Evolutionary conservation across 2,329 filamentous ascomycete species (phyloP).

Genomic region (Zymoseptoria ardabiliae): DNA sequence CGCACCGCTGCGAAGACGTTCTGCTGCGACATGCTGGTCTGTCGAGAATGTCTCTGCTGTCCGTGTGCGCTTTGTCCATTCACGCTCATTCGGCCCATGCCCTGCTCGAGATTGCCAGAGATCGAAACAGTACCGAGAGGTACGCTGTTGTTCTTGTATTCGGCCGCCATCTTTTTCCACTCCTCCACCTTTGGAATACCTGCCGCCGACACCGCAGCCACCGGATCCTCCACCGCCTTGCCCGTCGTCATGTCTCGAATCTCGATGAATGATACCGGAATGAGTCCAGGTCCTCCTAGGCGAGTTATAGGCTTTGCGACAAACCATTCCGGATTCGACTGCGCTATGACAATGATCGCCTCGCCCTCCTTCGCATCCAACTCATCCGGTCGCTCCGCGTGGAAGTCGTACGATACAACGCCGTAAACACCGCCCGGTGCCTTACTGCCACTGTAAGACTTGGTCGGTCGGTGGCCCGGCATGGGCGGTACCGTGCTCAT

Average conservation of each 20-base stretch:
- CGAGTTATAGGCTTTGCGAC: slow-evolving; percentile 98
- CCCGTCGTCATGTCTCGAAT: slow-evolving; percentile 90
- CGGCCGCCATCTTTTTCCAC: slow-evolving; percentile 99
- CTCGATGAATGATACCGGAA: slow-evolving; percentile 94
- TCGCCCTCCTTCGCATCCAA: slow-evolving; percentile 91
- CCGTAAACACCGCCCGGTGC: slow-evolving; percentile 76
- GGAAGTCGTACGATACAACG: slow-evolving; percentile 94
- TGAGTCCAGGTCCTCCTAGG: slow-evolving; percentile 88
- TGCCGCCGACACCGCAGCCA: slow-evolving; percentile 77
- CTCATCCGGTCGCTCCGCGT: slow-evolving; percentile 91
- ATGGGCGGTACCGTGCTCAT: slow-evolving; percentile 25
- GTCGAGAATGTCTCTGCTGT: slow-evolving; percentile 25
- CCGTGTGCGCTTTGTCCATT: slow-evolving; percentile 37
- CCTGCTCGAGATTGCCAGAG: slow-evolving; percentile 38
- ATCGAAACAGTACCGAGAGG: slow-evolving; percentile 73
- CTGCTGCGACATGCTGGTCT: slow-evolving; percentile 31
- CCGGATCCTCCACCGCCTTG: slow-evolving; percentile 69
- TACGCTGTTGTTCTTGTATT: slow-evolving; percentile 99
- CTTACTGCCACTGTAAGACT: slow-evolving; percentile 39
- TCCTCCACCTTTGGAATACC: slow-evolving; percentile 94
- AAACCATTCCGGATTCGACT: slow-evolving; percentile 98
- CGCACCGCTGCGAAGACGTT: slow-evolving; percentile 62
- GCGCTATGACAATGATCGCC: slow-evolving; percentile 95
- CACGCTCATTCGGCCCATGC: slow-evolving; percentile 71
- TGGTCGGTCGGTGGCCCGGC: slow-evolving; percentile 28